Percentiles rank a stretch among this genome's conserved stretches.
Conservation (phyloP, 2,329 filamentous ascomycete species). For the Sporothrix sp. region DNA sequence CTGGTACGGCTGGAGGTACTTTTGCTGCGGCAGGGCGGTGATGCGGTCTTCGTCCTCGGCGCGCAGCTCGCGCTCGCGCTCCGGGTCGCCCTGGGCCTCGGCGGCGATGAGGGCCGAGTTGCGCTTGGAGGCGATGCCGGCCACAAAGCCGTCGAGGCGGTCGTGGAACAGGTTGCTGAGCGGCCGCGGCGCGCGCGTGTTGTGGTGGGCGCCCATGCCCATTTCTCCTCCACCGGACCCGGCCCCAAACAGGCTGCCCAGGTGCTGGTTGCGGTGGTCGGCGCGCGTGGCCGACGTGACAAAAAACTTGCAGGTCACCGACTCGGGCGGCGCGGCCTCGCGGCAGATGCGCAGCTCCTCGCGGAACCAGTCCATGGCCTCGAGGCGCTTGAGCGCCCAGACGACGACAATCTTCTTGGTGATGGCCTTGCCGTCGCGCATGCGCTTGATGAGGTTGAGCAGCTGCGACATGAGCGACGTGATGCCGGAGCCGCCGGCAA, state of each 20-base stretch:
- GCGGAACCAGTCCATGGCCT: slow-evolving; percentile 96
- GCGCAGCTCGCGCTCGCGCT: slow-evolving; percentile 70
- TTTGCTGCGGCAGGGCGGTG: slow-evolving; percentile 64
- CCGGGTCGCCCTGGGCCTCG: slow-evolving; percentile 67
- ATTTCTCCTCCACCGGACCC: background rate
- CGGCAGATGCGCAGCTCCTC: slow-evolving; percentile 88
- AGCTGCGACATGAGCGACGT: slow-evolving; percentile 88
- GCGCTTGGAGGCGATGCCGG: slow-evolving; percentile 76
- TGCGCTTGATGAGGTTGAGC: slow-evolving; percentile 88
- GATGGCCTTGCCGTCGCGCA: slow-evolving; percentile 89
- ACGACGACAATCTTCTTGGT: slow-evolving; percentile 84
- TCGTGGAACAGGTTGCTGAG: slow-evolving; percentile 72
- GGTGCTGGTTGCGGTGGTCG: slow-evolving; percentile 31
- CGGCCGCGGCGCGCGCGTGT: slow-evolving; percentile 47
- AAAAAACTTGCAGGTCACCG: slow-evolving; percentile 89
- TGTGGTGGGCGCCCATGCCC: slow-evolving; percentile 17
- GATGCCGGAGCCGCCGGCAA: slow-evolving; percentile 89
- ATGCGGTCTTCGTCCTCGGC: slow-evolving; percentile 78
- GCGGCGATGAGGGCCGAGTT: slow-evolving; percentile 76
- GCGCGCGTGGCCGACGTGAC: slow-evolving; percentile 67
- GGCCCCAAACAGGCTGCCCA: slow-evolving; percentile 15
- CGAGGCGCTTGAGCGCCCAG: slow-evolving; percentile 86
- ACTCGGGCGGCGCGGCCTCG: slow-evolving; percentile 77
- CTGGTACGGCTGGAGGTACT: slow-evolving; percentile 49
- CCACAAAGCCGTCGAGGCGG: slow-evolving; percentile 78